These are phyloP conservation scores for Akanthomyces lecanii DNA, from an alignment of 2,329 filamentous ascomycete genomes.

Conservation along the genomic window DNA sequence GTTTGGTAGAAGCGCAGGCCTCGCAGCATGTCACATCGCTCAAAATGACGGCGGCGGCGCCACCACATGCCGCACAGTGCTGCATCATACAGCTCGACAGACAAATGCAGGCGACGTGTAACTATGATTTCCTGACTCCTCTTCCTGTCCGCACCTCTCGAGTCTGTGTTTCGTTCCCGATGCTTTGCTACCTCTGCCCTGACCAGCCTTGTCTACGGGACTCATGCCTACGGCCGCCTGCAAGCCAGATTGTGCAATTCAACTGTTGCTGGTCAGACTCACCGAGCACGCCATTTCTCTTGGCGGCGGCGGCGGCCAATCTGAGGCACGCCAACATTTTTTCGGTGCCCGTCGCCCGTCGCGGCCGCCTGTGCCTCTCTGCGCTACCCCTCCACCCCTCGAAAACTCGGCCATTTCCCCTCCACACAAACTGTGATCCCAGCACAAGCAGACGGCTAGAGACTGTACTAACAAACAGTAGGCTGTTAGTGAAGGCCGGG, in stretches of 20 bases:
- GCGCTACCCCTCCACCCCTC: not conserved
- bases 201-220: conserved; percentile 8
- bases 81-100: conserved; percentile 4
- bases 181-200: not conserved
- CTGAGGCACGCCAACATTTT: not conserved
- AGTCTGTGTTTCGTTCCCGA: conserved; percentile 3
- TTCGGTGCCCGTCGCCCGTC: not conserved
- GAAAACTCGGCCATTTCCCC: not conserved
- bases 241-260: not conserved
- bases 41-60: conserved; percentile 5
- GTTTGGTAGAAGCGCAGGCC: not conserved
- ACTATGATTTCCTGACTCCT: conserved; percentile 5
- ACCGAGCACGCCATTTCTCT: conserved; percentile 12
- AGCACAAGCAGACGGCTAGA: not conserved
- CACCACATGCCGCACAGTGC: conserved; percentile 2
- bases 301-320: not conserved
- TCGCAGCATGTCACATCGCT: not conserved
- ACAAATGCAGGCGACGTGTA: conserved; percentile 13
- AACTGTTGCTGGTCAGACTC: not conserved
- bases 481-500: too few relatives aligned
- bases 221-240: not conserved
- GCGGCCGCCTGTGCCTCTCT: not conserved
- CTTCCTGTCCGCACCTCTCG: not conserved
- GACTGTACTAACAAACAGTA: too few relatives aligned
- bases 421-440: not conserved